Conservation (phyloP, 2,329 filamentous ascomycete genomes). For the Alternaria brassicicola region DNA sequence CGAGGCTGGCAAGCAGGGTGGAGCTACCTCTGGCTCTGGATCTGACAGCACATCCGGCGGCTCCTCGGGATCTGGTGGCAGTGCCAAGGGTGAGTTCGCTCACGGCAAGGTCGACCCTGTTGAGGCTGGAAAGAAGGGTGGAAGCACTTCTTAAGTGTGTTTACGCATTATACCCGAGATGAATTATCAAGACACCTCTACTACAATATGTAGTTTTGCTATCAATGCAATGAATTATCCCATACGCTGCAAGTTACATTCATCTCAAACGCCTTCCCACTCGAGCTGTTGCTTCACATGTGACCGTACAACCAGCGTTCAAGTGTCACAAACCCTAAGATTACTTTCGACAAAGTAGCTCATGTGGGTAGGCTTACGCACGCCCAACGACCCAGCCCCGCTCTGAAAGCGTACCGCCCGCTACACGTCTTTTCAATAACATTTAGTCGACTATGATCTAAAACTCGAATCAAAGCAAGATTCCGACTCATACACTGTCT, state of each 20-base stretch:
- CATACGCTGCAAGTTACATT: background rate
- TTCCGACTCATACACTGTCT: too few relatives aligned
- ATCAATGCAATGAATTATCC: background rate
- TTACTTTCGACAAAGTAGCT: too few relatives aligned
- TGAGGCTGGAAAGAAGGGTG: slow-evolving; percentile 22
- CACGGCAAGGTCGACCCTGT: slow-evolving; percentile 9
- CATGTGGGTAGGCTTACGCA: too few relatives aligned
- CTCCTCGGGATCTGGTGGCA: slow-evolving; percentile 12
- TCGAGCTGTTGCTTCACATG: background rate
- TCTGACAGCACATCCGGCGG: background rate
- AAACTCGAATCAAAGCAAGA: too few relatives aligned
- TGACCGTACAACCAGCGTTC: background rate
- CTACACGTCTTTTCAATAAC: too few relatives aligned
- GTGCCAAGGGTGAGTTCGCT: slow-evolving; percentile 4
- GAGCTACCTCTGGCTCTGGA: slow-evolving; percentile 13
- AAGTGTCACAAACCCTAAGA: too few relatives aligned
- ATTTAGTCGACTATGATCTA: too few relatives aligned
- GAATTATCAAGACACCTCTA: background rate
- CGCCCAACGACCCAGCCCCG: too few relatives aligned
- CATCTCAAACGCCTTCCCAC: rapidly evolving
- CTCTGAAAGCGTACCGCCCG: too few relatives aligned
- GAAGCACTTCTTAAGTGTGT: slow-evolving; percentile 7
- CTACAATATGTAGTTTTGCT: background rate
- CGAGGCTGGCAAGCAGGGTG: slow-evolving; percentile 23
- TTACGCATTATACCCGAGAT: background rate